Conservation (phyloP, 2,329 filamentous ascomycete genomes). For the Pseudogymnoascus sp. region DNA sequence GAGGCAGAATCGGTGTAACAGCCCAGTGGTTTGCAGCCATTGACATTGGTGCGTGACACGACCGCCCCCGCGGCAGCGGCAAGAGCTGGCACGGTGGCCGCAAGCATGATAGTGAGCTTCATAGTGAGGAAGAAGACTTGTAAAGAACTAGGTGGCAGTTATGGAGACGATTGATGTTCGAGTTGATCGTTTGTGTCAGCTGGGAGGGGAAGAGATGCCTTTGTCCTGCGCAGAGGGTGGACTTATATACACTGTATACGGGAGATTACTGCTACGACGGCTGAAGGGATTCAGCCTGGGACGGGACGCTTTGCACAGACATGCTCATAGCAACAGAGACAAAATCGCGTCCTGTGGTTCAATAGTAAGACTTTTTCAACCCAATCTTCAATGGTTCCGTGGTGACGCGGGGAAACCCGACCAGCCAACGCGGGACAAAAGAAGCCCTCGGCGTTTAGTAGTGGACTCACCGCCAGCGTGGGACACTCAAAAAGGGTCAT, state of each 20-base stretch:
- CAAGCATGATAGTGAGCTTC: not conserved
- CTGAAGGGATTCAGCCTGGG: not conserved
- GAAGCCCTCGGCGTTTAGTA: not conserved
- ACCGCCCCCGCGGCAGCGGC: not conserved
- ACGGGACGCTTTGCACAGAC: not conserved
- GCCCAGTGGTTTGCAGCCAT: constrained; percentile 9
- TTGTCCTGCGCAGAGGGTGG: not conserved
- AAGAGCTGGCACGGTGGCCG: not conserved
- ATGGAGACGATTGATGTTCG: not conserved
- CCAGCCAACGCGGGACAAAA: not conserved
- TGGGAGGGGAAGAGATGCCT: not conserved
- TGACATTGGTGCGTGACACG: not conserved
- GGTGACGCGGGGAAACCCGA: not conserved
- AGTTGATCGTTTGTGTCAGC: not conserved
- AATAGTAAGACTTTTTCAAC: not conserved
- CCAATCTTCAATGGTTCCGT: not conserved
- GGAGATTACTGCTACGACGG: not conserved
- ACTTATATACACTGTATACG: not conserved
- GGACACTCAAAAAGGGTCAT: not conserved
- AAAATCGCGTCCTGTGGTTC: not conserved
- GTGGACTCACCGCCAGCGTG: not conserved
- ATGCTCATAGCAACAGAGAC: not conserved
- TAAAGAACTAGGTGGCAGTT: not conserved
- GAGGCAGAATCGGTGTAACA: constrained; percentile 11
- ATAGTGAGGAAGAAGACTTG: not conserved